Percentiles rank a stretch among this genome's conserved stretches.
These are phyloP conservation scores for Saccharomyces hybrid DNA, from an alignment of 1,139 yeast species.

Conservation along the genomic window DNA sequence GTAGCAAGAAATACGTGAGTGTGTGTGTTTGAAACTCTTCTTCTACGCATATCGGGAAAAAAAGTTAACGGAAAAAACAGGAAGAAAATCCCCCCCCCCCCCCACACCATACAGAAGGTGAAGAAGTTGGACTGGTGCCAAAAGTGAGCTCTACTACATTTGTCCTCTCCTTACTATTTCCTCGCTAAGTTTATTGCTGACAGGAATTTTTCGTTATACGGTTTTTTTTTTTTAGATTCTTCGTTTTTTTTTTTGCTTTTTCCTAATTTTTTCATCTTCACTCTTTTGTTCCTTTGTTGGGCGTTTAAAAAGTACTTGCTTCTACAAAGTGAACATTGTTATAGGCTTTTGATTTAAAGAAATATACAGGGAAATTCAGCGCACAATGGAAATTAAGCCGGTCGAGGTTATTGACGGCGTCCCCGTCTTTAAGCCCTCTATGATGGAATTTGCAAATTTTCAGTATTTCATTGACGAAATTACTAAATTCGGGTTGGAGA, in stretches of 20 bases:
- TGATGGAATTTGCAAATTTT: slow-evolving; percentile 58
- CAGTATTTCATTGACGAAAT: slow-evolving; percentile 54
- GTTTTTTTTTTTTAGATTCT: no score
- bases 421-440: slow-evolving; percentile 51
- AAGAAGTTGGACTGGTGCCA: background rate
- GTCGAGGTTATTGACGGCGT: slow-evolving; percentile 41
- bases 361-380: slow-evolving; percentile 2
- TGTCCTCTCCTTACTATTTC: background rate
- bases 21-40: background rate
- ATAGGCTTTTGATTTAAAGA: background rate
- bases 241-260: background rate
- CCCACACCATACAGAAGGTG: background rate
- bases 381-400: slow-evolving; percentile 27
- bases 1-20: background rate
- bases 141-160: background rate
- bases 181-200: background rate
- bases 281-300: background rate
- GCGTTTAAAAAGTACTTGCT: background rate
- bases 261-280: background rate
- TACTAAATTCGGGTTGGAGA: slow-evolving; percentile 62
- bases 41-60: background rate
- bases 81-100: background rate
- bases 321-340: background rate
- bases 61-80: background rate
- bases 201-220: background rate